These are phyloP conservation scores for Stylosanthes scabra DNA, from an alignment of 331 rosid genomes.

Conservation along the genomic window DNA sequence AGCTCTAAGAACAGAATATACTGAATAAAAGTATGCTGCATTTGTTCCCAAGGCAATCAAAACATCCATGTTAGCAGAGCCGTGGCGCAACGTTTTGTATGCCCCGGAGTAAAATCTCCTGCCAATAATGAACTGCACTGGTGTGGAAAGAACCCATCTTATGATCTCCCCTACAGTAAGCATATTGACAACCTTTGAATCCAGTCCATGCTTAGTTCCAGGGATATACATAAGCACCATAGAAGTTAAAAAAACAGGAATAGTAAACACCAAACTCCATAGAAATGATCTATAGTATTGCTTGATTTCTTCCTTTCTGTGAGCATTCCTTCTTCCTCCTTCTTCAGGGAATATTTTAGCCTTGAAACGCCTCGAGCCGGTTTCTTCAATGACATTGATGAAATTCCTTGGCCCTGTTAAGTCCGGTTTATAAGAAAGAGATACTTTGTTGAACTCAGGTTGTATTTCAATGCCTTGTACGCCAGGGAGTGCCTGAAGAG, in stretches of 20 bases:
- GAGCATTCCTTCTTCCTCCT: conserved; percentile 59
- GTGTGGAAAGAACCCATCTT: conserved; percentile 72
- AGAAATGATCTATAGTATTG: conserved; percentile 61
- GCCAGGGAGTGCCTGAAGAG: conserved; percentile 73
- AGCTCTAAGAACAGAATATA: conserved; percentile 67
- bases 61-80: conserved; percentile 87
- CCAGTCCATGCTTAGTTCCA: conserved; percentile 59
- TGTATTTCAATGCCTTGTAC: conserved; percentile 44
- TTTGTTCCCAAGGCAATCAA: conserved; percentile 82
- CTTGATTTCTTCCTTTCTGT: conserved; percentile 63
- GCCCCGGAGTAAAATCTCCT: conserved; percentile 74
- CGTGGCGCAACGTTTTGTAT: conserved; percentile 64
- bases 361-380: conserved; percentile 64
- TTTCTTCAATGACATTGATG: conserved; percentile 65
- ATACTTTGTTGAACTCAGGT: conserved; percentile 49
- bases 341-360: conserved; percentile 65
- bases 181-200: conserved; percentile 64
- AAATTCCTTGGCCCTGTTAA: conserved; percentile 85
- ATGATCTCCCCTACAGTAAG: conserved; percentile 60
- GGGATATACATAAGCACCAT: conserved; percentile 87
- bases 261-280: conserved; percentile 81
- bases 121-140: conserved; percentile 78
- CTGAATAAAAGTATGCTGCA: conserved; percentile 83
- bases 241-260: conserved; percentile 81
- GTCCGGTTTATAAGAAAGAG: conserved; percentile 73